These are phyloP conservation scores for Mycothermus thermophilus DNA, from an alignment of 495 filamentous ascomycete genomes.

Conservation along the genomic window DNA sequence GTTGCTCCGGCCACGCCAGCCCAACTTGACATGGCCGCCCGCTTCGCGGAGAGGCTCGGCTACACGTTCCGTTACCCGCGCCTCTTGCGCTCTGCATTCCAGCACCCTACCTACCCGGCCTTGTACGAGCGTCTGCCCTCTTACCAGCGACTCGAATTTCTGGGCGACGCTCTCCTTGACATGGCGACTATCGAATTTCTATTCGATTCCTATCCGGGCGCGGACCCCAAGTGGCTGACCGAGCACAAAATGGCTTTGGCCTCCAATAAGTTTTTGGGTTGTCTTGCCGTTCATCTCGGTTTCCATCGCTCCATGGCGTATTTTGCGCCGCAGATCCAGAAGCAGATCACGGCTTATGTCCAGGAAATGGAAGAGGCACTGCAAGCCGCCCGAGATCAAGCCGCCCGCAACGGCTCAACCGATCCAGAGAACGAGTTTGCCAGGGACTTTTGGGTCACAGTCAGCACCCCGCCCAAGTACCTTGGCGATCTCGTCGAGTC, in stretches of 20 bases:
- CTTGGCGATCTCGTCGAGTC: constrained; percentile 83
- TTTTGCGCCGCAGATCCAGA: constrained; percentile 43
- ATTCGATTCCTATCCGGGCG: constrained; percentile 58
- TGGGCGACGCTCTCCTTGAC: constrained; percentile 83
- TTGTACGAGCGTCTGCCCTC: constrained; percentile 64
- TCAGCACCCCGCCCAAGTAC: constrained; percentile 66
- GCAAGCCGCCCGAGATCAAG: constrained; percentile 25
- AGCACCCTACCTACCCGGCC: constrained; percentile 64
- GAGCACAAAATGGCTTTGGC: constrained; percentile 99
- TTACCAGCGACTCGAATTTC: constrained; percentile 88
- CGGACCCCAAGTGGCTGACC: constrained; percentile 92
- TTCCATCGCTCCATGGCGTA: constrained; percentile 63
- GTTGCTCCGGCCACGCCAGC: constrained; percentile 38
- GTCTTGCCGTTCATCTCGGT: constrained; percentile 58
- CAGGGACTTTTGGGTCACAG: constrained; percentile 66
- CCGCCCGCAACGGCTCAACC: constrained; percentile 16
- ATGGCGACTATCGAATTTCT: constrained; percentile 74
- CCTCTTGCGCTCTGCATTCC: constrained; percentile 72
- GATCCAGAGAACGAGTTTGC: constrained; percentile 31
- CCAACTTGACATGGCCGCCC: constrained; percentile 50
- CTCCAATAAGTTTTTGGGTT: constrained; percentile 87
- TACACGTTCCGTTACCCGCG: constrained; percentile 74
- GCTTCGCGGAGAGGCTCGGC: constrained; percentile 51
- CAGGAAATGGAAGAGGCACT: constrained; percentile 48
- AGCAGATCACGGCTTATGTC: constrained; percentile 55